Evolutionary conservation across 345 rosid species (phyloP), one percentile per base, ranked within the genome.

Genomic region (Populus euphratica): DNA sequence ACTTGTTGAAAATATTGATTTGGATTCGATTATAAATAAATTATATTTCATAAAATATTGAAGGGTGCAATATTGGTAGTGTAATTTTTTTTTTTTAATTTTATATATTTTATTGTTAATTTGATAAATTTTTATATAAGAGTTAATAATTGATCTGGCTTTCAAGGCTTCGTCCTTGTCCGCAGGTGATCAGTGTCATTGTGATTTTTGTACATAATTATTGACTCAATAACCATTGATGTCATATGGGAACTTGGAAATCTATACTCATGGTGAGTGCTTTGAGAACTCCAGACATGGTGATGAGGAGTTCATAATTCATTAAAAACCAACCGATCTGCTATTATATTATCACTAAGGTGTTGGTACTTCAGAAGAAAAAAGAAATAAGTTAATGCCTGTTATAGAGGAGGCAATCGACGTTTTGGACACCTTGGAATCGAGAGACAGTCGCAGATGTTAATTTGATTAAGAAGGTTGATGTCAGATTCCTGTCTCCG

Each of bases 401-500:
- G 23, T 47, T n/a, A 20, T 6, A 27, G 0, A 54, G 87, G 83
- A 79, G 68, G 72, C 85, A 79, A 39, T 10, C 21, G 41, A 68
- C 68, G 79, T 25, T 43, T 43, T 5, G 61, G 80, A 73, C 76
- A 65, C 76, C 74, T 14, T 61, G 74, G 63, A 27, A 66, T 33
- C 69, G 2, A 17, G 21, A 17, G n/a, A 29, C 69, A 33, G 10
- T 66, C 0, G 43, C 35, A 33, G 69, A 7, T 2, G 35, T 17
- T 27, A 0, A 17, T 33, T 18, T 20, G 27, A 73, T 79, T 49
- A 73, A 65, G 8, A 66, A 50, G 73, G 66, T 66, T 38, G n/a
- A 10, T 76, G 82, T 76, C 78, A 65, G 83, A 67, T 70, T 68
- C 36, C 69, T 75, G 84, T 83, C 78, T 74, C 65, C 20, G 43